These are phyloP conservation scores for Diaporthe ampelina DNA, from an alignment of 2,329 filamentous ascomycete species.

Conservation along the genomic window DNA sequence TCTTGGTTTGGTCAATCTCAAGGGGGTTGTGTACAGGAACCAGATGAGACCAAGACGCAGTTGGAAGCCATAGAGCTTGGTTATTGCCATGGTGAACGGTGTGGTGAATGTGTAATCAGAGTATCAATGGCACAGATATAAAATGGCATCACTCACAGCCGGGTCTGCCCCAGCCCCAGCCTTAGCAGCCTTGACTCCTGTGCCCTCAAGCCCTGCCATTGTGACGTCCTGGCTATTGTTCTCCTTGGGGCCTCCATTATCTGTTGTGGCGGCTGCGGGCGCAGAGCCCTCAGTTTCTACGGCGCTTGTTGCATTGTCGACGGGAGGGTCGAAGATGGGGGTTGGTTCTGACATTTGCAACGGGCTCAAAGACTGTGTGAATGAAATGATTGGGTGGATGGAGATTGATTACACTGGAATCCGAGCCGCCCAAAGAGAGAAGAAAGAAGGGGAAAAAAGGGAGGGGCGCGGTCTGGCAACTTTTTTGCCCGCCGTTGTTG, in stretches of 20 bases:
- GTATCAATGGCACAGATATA: background rate
- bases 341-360: conserved; percentile 34
- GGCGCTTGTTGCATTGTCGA: conserved; percentile 7
- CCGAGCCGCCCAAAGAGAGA: background rate
- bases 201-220: conserved; percentile 32
- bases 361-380: background rate
- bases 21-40: background rate
- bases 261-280: background rate
- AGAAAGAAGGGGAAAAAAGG: background rate
- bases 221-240: conserved; percentile 34
- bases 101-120: background rate
- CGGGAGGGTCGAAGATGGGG: conserved; percentile 22
- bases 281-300: conserved; percentile 8
- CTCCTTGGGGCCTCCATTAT: conserved; percentile 12
- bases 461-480: too few species aligned
- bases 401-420: background rate
- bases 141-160: conserved; percentile 25
- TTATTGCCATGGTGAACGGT: background rate
- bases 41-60: background rate
- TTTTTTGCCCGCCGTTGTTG: background rate
- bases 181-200: conserved; percentile 27
- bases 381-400: too few species aligned
- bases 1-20: background rate
- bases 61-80: too few species aligned
- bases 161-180: conserved; percentile 10